phyloP scores from a whole-genome alignment of 306 rosid genomes.

The Vicia sativa region DNA sequence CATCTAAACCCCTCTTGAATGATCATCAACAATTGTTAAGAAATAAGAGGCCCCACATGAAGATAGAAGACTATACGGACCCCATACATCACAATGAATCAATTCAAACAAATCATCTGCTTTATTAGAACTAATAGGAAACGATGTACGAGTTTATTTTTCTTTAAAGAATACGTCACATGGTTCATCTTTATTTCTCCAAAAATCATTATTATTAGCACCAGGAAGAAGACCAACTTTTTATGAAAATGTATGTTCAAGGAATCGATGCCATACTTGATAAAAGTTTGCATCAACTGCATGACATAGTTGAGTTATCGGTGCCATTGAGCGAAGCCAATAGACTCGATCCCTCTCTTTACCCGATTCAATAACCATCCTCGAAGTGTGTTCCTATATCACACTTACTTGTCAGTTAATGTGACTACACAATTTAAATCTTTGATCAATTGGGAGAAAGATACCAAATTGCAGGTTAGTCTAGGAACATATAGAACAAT shows the following conservation, averaged over 20 bases:
- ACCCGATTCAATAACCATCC: not conserved
- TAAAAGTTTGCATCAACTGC: not conserved
- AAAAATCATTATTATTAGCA: not conserved
- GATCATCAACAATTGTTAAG: not conserved
- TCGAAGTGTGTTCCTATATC: not conserved
- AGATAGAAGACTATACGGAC: not conserved
- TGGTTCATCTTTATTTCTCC: no score
- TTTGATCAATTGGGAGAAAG: no score
- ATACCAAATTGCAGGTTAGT: no score
- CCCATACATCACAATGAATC: no score
- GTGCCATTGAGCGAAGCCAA: not conserved
- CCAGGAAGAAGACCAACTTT: not conserved
- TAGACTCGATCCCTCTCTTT: not conserved
- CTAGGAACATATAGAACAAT: not conserved
- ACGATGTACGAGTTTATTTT: no score
- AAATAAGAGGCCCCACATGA: not conserved
- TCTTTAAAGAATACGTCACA: no score
- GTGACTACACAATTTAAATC: no score
- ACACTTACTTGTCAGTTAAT: no score
- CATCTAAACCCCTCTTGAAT: not conserved
- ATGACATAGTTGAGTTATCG: not conserved
- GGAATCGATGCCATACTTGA: not conserved
- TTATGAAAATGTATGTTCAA: not conserved
- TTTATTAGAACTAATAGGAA: no score
- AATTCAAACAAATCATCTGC: no score